phyloP scores from a whole-genome alignment of 1,139 yeast species.

The Protomyces lactucae-debilis region DNA sequence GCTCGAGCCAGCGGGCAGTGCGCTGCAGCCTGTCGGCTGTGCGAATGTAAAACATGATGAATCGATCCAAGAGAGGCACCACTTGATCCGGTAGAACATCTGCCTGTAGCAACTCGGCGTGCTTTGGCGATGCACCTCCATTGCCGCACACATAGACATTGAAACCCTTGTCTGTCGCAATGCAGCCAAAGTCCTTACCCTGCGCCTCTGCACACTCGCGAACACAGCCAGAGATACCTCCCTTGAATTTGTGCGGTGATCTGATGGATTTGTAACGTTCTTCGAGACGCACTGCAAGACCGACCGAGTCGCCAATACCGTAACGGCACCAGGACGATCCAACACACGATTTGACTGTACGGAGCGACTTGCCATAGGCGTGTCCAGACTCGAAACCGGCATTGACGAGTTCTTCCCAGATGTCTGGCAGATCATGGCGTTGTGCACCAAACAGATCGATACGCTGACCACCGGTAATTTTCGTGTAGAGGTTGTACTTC shows the following conservation, averaged over 20 bases:
- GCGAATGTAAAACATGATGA: slow-evolving; percentile 40
- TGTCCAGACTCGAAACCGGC: slow-evolving; percentile 42
- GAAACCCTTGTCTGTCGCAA: slow-evolving; percentile 39
- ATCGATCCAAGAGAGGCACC: slow-evolving; percentile 39
- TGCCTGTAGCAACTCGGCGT: slow-evolving; percentile 38
- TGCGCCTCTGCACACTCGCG: slow-evolving; percentile 43
- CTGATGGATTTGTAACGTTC: slow-evolving; percentile 41
- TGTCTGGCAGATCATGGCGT: slow-evolving; percentile 39
- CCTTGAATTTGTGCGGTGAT: slow-evolving; percentile 41
- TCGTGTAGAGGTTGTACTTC: slow-evolving; percentile 40
- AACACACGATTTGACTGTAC: slow-evolving; percentile 42
- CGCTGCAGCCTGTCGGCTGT: slow-evolving; percentile 41
- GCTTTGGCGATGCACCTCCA: slow-evolving; percentile 43
- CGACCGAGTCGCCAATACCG: slow-evolving; percentile 42
- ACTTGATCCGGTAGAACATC: slow-evolving; percentile 41
- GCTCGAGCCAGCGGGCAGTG: slow-evolving; percentile 41
- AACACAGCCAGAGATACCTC: slow-evolving; percentile 42
- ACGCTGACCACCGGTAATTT: slow-evolving; percentile 42
- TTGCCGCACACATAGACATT: slow-evolving; percentile 42
- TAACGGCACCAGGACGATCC: slow-evolving; percentile 43
- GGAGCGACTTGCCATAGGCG: slow-evolving; percentile 40
- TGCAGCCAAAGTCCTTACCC: slow-evolving; percentile 40
- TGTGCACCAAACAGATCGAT: slow-evolving; percentile 41
- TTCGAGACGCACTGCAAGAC: slow-evolving; percentile 40
- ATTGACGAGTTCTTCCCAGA: slow-evolving; percentile 39